These are phyloP conservation scores for Coprinopsis cinerea DNA, from an alignment of 768 basidiomycete genomes.

Conservation along the genomic window DNA sequence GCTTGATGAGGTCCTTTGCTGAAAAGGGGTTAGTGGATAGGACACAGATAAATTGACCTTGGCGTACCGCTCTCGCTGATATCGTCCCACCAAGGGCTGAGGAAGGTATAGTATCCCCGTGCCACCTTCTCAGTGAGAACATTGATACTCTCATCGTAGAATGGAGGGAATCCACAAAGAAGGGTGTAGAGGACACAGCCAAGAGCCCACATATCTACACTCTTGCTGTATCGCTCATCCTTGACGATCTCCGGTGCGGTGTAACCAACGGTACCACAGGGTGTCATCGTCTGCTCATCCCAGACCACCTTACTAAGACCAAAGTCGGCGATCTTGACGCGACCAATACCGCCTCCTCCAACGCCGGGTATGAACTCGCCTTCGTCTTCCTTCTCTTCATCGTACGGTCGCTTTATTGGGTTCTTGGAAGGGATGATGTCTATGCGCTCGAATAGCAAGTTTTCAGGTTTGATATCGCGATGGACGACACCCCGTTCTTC, in stretches of 20 bases:
- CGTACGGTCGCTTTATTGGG: constrained; percentile 76
- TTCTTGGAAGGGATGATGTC: constrained; percentile 83
- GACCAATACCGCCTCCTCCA: constrained; percentile 95
- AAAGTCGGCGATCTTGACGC: constrained; percentile 98
- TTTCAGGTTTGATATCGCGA: constrained; percentile 99
- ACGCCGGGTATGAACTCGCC: constrained; percentile 90
- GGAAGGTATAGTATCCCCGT: constrained; percentile 93
- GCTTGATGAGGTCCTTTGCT: constrained; percentile 95
- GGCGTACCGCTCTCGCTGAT: constrained; percentile 70
- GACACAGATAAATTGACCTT: background rate
- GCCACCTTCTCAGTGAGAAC: constrained; percentile 98
- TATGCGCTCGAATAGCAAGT: constrained; percentile 89
- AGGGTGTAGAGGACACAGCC: constrained; percentile 99
- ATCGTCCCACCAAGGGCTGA: constrained; percentile 99
- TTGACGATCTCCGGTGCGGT: constrained; percentile 99
- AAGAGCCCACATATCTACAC: constrained; percentile 99
- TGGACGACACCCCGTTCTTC: constrained; percentile 98
- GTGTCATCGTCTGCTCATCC: constrained; percentile 99
- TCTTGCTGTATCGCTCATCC: constrained; percentile 94
- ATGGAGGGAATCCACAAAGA: constrained; percentile 95
- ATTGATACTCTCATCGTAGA: constrained; percentile 98
- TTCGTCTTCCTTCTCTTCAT: constrained; percentile 98
- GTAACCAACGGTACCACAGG: constrained; percentile 99
- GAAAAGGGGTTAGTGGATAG: background rate
- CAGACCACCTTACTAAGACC: constrained; percentile 96